These are phyloP conservation scores for Vigna hirtella DNA, from an alignment of 306 rosid species.

Conservation along the genomic window DNA sequence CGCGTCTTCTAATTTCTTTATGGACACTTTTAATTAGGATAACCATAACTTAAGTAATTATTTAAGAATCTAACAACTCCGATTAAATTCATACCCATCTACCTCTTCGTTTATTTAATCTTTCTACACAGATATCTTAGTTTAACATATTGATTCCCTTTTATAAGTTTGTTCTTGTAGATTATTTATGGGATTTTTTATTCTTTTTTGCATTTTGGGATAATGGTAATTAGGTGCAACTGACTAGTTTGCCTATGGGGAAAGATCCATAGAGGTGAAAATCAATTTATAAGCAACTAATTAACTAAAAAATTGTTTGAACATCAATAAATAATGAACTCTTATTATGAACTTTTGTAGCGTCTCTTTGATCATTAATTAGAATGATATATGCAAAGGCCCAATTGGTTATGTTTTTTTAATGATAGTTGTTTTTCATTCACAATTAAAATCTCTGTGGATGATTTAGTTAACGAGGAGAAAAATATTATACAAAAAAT, in stretches of 20 bases:
- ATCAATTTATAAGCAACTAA: not conserved
- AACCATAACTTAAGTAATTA: not conserved
- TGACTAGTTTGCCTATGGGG: constrained; percentile 1
- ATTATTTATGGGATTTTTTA: not conserved
- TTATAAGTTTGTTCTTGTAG: not conserved
- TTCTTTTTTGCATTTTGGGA: not conserved
- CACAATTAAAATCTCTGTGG: not conserved
- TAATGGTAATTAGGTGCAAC: not conserved
- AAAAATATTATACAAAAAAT: not conserved
- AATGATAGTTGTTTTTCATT: no score
- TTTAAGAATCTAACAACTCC: constrained; percentile 7
- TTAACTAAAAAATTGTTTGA: no score
- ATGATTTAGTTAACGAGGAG: constrained; percentile 9
- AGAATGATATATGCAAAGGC: no score
- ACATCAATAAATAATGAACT: constrained; percentile 2
- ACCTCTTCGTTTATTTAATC: not conserved
- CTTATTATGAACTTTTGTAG: not conserved
- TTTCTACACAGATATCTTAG: not conserved
- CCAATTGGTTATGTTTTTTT: no score
- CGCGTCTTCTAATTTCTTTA: constrained; percentile 23
- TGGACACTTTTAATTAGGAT: constrained; percentile 1
- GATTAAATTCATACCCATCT: not conserved
- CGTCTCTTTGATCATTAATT: not conserved
- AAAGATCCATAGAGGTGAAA: constrained; percentile 3
- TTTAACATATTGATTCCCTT: not conserved